Evolutionary conservation across 768 basidiomycete species (phyloP).

Genomic region (Lentinula sp.): DNA sequence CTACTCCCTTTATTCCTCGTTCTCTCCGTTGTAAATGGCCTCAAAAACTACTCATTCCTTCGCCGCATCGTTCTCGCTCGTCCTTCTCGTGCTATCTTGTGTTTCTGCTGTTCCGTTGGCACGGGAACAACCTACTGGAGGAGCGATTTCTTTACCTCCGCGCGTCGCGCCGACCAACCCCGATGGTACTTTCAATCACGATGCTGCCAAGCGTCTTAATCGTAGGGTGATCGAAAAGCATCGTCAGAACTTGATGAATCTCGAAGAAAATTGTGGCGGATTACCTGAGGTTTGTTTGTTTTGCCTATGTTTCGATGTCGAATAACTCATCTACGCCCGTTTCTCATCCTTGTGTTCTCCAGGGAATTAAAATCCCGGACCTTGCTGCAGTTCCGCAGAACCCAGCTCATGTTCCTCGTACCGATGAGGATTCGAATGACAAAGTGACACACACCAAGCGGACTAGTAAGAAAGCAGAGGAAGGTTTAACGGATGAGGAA

Average conservation of each 20-base stretch:
- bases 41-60: not conserved
- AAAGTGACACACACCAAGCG: not conserved
- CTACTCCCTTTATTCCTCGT: not conserved
- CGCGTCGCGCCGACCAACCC: not conserved
- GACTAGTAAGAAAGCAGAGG: not conserved
- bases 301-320: not conserved
- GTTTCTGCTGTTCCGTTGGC: not conserved
- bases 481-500: slow-evolving; percentile 24
- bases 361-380: slow-evolving; percentile 22
- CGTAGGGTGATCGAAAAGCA: slow-evolving; percentile 24
- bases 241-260: slow-evolving; percentile 30
- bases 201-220: slow-evolving; percentile 12
- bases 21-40: not conserved
- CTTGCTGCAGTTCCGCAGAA: slow-evolving; percentile 13
- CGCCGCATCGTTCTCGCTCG: not conserved
- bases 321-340: not conserved
- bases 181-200: slow-evolving; percentile 6
- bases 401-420: slow-evolving; percentile 19
- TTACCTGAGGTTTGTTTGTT: not conserved
- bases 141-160: not conserved
- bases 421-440: slow-evolving; percentile 10
- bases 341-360: not conserved
- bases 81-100: not conserved
- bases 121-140: not conserved
- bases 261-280: slow-evolving; percentile 23